Base-by-base conservation (phyloP, 164 flowering plant species). In the Nymphaea colorata region DNA sequence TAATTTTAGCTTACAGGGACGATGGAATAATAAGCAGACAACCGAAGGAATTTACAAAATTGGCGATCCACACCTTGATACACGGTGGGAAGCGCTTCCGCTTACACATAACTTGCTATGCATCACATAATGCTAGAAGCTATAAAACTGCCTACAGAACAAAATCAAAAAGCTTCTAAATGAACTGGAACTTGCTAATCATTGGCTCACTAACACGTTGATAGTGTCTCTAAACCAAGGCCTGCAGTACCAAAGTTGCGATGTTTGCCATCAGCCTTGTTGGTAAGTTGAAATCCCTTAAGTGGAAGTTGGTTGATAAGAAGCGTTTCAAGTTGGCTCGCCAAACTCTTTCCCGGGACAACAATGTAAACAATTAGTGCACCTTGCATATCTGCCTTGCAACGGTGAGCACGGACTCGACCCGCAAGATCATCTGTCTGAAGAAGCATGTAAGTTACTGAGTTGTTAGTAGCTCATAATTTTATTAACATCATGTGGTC, bases 341-440 rank as follows among this genome's bases (percentile, higher is more conserved):
- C 99, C 41, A 87, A 67, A 77, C 99, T 94, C 79, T 91, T 94
- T 45, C 98, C 99, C 1, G 87, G 86, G 59, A 91, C 98, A 47
- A 72, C 7, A 72, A 90, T 72, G 73, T 90, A 94, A 41, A 94
- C 73, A 74, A 91, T 88, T 0, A 77, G 55, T 0, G 83, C 87
- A 44, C 74, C 79, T 71, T 85, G 81, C 93, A 88, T 79, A 59
- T 90, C 97, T 68, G 86, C 89, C 75, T 83, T 82, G 42, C 83
- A 74, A 4, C 98, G 91, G 74, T 94, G 99, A 42, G 90, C 69
- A 60, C 83, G 88, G 4, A 94, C 74, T 66, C 99, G 75, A 55
- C 96, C 94, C 15, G 82, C 86, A 68, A 94, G 93, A 77, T 91
- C 96, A 83, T 91, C 98, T 5, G 93, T 90, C 98, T 93, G 81